Evolutionary conservation across 2,329 filamentous ascomycete genomes (phyloP), one percentile per base, ranked within the genome.

Genomic region (Ophiobolus disseminans): DNA sequence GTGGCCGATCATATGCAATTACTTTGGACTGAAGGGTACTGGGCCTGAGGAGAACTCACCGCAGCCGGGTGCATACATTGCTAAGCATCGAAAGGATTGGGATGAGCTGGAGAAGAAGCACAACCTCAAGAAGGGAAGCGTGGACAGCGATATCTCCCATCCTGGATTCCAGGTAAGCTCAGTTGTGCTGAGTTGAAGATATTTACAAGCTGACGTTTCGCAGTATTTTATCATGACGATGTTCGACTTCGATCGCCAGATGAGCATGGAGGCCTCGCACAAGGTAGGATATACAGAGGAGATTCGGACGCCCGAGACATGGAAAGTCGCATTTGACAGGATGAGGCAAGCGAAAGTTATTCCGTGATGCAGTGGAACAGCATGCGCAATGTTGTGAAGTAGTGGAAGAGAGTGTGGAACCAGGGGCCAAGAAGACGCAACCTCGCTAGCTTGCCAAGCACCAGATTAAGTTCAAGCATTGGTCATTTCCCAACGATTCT

Each of bases 231-330:
- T 69, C 45, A 69, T 69, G 66, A 68, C 61, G 0, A 60, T 67
- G 76, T 62, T 81, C 40, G 75, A 72, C 5, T 80, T 81, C 51
- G 77, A 81, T 50, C 69, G 78, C 19, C 75, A 80, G 40, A 60
- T 81, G 55, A 78, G 75, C 44, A 58, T 78, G 38, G 65, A 73
- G 19, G 74, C 68, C 22, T 60, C 79, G 10, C 68, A 73, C 16
- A 62, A 60, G 6, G 61, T 70, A 3, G 62, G 65, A 7, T 81
- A 79, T 40, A 60, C 54, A 3, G 74, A 72, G 25, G 66, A 77
- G 38, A 68, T 60, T 21, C 58, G 72, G 17, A 77, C 73, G 0
- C 57, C 69, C 8, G 62, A 71, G 17, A 74, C 73, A 3, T 80
- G 77, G 78, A 53, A 76, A 36, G 68, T 74, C 34, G 70, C 73